Evolutionary conservation across 495 filamentous ascomycete genomes (phyloP).

Genomic region (Trichoderma reesei): DNA sequence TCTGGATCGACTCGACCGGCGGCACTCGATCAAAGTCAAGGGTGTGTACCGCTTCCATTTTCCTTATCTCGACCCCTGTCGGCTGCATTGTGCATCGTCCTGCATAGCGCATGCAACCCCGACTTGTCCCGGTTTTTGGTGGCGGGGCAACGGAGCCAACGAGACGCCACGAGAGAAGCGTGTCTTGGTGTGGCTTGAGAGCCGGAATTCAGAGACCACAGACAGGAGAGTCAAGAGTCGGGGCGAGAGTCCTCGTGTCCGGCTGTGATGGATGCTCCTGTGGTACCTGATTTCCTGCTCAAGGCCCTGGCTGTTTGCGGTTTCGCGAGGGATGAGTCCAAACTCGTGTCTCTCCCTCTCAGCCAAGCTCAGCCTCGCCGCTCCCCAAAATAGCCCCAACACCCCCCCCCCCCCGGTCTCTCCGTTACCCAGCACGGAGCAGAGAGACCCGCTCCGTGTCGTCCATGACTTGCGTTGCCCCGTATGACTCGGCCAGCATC

Average conservation of each 20-base stretch:
- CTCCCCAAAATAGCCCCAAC: too few species aligned
- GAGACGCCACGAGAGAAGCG: background rate
- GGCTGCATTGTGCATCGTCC: background rate
- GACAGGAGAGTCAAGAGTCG: too few species aligned
- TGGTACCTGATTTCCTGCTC: too few species aligned
- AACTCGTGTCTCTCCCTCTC: too few species aligned
- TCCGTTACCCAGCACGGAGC: background rate
- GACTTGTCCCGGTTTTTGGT: background rate
- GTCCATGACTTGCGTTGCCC: background rate
- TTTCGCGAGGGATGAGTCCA: too few species aligned
- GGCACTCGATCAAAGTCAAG: constrained; percentile 83
- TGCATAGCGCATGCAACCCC: background rate
- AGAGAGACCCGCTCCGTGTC: background rate
- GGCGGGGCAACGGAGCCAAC: background rate
- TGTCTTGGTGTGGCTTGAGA: background rate
- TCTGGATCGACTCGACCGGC: constrained; percentile 84
- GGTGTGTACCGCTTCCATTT: constrained; percentile 45
- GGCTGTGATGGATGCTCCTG: too few species aligned
- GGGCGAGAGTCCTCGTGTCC: too few species aligned
- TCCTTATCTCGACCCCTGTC: constrained; percentile 15
- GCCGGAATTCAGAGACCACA: too few species aligned
- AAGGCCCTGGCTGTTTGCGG: too few species aligned
- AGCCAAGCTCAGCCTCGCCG: too few species aligned
- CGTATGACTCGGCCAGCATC: background rate
- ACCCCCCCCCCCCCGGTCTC: background rate